A percentile compares a stretch with the other conserved stretches of the same genome.
These are phyloP conservation scores for Ophiocordyceps sinensis DNA, from an alignment of 2,329 filamentous ascomycete genomes.

Conservation along the genomic window DNA sequence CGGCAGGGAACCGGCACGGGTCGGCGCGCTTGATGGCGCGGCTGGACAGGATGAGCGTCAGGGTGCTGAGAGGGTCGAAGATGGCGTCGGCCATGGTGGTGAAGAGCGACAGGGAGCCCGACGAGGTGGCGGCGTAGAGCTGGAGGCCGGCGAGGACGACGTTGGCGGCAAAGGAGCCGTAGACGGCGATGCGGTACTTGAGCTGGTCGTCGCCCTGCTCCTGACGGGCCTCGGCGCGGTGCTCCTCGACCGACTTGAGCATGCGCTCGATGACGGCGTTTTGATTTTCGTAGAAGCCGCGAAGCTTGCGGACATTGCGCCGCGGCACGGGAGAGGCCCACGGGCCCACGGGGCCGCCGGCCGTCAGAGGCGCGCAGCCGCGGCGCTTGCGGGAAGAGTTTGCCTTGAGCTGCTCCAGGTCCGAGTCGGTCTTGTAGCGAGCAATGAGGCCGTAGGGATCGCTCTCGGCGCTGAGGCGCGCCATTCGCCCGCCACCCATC, in stretches of 20 bases:
- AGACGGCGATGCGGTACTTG: conserved; percentile 53
- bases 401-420: conserved; percentile 64
- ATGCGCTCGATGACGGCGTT: conserved; percentile 89
- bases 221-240: conserved; percentile 66
- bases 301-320: conserved; percentile 39
- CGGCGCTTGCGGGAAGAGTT: conserved; percentile 64
- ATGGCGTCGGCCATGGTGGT: conserved; percentile 94
- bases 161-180: conserved; percentile 65
- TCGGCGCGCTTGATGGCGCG: conserved; percentile 83
- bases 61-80: conserved; percentile 82
- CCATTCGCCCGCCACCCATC: conserved; percentile 23
- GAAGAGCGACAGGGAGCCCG: conserved; percentile 86
- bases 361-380: conserved; percentile 3
- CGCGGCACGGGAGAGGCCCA: conserved; percentile 6
- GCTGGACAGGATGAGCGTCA: conserved; percentile 75
- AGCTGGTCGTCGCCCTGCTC: conserved; percentile 70
- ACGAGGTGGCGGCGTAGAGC: conserved; percentile 75
- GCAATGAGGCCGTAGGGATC: conserved; percentile 73
- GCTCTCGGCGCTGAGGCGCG: conserved; percentile 41
- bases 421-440: conserved; percentile 60
- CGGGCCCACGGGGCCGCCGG: conserved; percentile 1
- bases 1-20: conserved; percentile 71
- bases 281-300: conserved; percentile 76
- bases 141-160: conserved; percentile 66
- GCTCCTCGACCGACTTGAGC: conserved; percentile 86